Base-by-base conservation (phyloP, 495 filamentous ascomycete genomes). In the Thermothielavioides terrestris region DNA sequence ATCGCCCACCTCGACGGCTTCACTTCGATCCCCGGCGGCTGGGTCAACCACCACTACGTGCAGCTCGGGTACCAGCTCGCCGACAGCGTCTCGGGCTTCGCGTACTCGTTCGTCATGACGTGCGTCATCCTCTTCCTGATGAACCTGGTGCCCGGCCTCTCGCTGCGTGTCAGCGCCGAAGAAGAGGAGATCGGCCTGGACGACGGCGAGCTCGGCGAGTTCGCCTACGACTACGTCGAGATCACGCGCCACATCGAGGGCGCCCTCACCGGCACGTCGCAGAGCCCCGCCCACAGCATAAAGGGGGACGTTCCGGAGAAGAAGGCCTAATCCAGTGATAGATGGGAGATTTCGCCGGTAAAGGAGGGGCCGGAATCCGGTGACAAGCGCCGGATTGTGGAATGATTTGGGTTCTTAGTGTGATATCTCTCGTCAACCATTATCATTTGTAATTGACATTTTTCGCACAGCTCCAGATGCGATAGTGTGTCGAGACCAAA, bases 151-250 rank as follows among this genome's bases (percentile, higher is more conserved):
- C 90, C 92, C 1, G 86, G 88, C 12, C 75, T 96, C 8, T 81
- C 78, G 50, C 83, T 98, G 46, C 88, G 92, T 38, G 85, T 85
- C 2, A 74, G 69, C 28, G 86, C 92, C 60, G 88, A 92, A 50
- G 84, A 89, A 37, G 92, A 98, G 69, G 83, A 94, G 37, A 73
- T 91, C 46, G 92, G 92, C 58, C 89, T 96, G 49, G 92, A 98
- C 63, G 92, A 97, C 65, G 83, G 83, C 31, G 86, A 98, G 73
- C 91, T 97, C 63, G 92, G 92, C 63, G 92, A 98, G 72, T 98
- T 96, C 68, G 92, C 92, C 32, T 98, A 98, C 65, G 92, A 98
- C 68, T 98, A 95, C 57, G 92, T 98, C 55, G 92, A 98, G 72
- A 74, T 96, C 50, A 85, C 79, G 22, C 82, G 92, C 51, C 87